phyloP scores from a whole-genome alignment of 208 protist species.

The Acanthamoeba royreba region DNA sequence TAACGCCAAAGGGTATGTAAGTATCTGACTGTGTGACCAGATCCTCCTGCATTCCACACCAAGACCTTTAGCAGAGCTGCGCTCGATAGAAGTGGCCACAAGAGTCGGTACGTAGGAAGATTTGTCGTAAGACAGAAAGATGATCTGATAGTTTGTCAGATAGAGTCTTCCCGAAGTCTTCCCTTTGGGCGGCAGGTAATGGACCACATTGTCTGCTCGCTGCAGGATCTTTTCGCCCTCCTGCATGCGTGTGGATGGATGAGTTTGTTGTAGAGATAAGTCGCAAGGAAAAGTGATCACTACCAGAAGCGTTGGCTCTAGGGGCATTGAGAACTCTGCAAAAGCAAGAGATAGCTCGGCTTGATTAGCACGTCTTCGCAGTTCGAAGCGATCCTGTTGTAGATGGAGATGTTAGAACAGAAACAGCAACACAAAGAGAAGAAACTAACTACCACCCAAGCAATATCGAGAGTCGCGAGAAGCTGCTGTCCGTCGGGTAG shows the following conservation, averaged over 20 bases:
- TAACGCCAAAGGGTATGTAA: not conserved
- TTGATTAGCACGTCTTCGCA: not conserved
- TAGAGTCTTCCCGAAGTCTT: not conserved
- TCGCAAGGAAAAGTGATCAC: not conserved
- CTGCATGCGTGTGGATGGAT: not conserved
- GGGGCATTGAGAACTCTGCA: not conserved
- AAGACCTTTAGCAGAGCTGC: too few species aligned
- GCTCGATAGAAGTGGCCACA: too few species aligned
- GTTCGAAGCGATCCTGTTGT: not conserved
- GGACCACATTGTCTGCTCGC: not conserved
- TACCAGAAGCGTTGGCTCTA: not conserved
- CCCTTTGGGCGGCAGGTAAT: not conserved
- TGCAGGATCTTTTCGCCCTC: not conserved
- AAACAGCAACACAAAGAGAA: not conserved
- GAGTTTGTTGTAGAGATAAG: too few species aligned
- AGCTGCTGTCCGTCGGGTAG: not conserved
- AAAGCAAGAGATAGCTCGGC: not conserved
- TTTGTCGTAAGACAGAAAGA: not conserved
- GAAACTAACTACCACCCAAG: not conserved
- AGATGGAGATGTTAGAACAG: too few species aligned
- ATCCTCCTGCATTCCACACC: not conserved
- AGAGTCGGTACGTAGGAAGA: not conserved
- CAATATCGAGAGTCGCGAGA: not conserved
- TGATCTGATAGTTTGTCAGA: not conserved
- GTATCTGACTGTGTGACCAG: not conserved